Evolutionary conservation across 2,329 filamentous ascomycete species (phyloP), one percentile per base, ranked within the genome.

Genomic region (Penicillium sp.): DNA sequence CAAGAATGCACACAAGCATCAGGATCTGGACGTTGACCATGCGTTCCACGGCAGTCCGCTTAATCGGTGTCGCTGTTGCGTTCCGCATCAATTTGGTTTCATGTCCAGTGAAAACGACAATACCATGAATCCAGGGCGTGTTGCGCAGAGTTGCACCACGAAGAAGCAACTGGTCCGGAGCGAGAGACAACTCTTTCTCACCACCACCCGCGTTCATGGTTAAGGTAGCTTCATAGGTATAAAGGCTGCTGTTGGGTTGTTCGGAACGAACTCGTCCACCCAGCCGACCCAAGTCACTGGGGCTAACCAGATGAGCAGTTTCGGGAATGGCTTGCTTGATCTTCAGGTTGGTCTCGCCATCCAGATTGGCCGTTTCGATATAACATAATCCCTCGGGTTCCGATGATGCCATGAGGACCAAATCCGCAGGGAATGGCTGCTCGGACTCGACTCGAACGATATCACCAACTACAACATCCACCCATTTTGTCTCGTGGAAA

Each of bases 61-160:
- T 99, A 79, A 99, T 99, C 6, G 95, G 96, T 1, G 95, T 90
- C 4, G 93, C 93, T 3, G 93, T 99, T 19, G 95, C 96, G 73
- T 99, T 99, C 66, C 95, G 88, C 95, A 99, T 98, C 61, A 99
- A 84, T 77, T 99, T 99, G 7, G 95, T 98, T 78, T 99, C 95
- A 76, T 99, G 95, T 51, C 95, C 95, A 3, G 91, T 96, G 69
- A 98, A 99, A 16, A 99, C 93, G 54, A 99, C 95, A 19, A 96
- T 85, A 39, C 93, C 95, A 72, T 99, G 91, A 49, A 98, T 87
- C 93, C 95, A 99, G 29, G 93, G 93, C 1, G 95, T 99, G 70
- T 99, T 99, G 67, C 95, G 86, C 55, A 99, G 81, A 1, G 93
- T 98, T 22, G 95, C 95, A 61, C 95, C 95, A 80, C 95, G 87